phyloP scores from a whole-genome alignment of 2,329 filamentous ascomycete genomes.

The Dryadomyces quercivorus region DNA sequence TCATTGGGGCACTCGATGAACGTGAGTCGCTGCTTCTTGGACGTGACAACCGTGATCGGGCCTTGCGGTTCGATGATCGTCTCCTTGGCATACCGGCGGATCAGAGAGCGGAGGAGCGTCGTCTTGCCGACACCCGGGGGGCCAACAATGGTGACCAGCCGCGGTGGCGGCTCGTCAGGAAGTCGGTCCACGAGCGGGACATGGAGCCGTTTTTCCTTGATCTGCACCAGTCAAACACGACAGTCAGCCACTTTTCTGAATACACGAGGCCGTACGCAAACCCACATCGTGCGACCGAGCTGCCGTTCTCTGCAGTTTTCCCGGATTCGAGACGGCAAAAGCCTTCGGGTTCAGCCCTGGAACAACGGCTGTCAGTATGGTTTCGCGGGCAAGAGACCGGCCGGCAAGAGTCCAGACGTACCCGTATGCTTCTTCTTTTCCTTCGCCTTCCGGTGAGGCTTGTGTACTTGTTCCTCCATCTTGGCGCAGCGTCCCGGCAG shows the following conservation, averaged over 20 bases:
- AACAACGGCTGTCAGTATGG: conserved; percentile 13
- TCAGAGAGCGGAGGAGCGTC: conserved; percentile 58
- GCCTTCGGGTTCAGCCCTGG: conserved; percentile 76
- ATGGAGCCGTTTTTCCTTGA: conserved; percentile 92
- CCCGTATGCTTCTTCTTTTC: conserved; percentile 67
- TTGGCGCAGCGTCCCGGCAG: too few species aligned
- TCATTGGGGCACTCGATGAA: conserved; percentile 98
- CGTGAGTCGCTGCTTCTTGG: conserved; percentile 86
- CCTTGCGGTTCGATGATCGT: conserved; percentile 81
- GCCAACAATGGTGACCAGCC: conserved; percentile 87
- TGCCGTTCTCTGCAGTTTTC: conserved; percentile 64
- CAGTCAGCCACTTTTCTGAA: neutral
- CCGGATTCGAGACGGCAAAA: conserved; percentile 73
- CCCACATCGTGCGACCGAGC: conserved; percentile 58
- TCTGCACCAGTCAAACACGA: conserved; percentile 30
- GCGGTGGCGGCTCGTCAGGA: conserved; percentile 86
- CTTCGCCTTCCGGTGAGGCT: conserved; percentile 75
- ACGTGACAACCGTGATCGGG: conserved; percentile 90
- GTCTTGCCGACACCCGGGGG: conserved; percentile 43
- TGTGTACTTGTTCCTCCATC: conserved; percentile 78
- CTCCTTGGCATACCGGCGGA: conserved; percentile 92
- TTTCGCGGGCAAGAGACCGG: neutral
- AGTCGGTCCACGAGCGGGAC: conserved; percentile 93
- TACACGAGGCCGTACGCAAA: neutral
- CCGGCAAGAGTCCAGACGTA: conserved; percentile 25